Conservation (phyloP, 140 eudicot species). For the Ambrosia hybrid region DNA sequence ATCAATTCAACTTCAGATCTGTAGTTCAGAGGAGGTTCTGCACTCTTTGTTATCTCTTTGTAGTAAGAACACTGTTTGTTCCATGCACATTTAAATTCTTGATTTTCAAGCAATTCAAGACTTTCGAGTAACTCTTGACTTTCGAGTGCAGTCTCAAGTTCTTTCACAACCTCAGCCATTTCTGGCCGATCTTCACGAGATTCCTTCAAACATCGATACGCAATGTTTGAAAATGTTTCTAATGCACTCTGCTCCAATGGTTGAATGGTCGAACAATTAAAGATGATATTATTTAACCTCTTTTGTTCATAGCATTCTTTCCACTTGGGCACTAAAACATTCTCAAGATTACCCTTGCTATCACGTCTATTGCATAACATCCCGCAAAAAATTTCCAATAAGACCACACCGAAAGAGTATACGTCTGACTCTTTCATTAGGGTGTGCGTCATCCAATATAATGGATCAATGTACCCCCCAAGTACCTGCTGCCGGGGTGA, state of each 20-base stretch:
- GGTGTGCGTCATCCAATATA: not conserved
- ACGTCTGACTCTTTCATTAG: slow-evolving; percentile 23
- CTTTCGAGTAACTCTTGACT: not conserved
- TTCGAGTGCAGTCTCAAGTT: slow-evolving; percentile 28
- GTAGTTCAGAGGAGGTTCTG: slow-evolving; percentile 11
- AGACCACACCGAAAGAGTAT: slow-evolving; percentile 22
- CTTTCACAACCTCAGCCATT: slow-evolving; percentile 14
- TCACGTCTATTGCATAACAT: too few relatives aligned
- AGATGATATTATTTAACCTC: slow-evolving; percentile 17
- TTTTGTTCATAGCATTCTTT: not conserved
- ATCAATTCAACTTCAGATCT: not conserved
- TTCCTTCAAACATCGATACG: slow-evolving; percentile 18
- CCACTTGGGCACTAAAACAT: slow-evolving; percentile 18
- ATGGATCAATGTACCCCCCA: too few relatives aligned
- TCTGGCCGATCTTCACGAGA: slow-evolving; percentile 23
- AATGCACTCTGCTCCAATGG: slow-evolving; percentile 8
- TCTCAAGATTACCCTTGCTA: too few relatives aligned
- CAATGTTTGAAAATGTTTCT: slow-evolving; percentile 18
- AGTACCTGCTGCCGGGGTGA: too few relatives aligned
- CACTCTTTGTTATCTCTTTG: not conserved
- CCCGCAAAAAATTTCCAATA: slow-evolving; percentile 8
- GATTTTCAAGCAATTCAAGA: not conserved
- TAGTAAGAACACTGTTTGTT: not conserved
- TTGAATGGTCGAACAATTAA: not conserved
- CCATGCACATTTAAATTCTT: not conserved